Percentiles rank a stretch among this genome's conserved stretches.
phyloP scores from a whole-genome alignment of 805 yeast genomes.

The Myxozyma udenii region DNA sequence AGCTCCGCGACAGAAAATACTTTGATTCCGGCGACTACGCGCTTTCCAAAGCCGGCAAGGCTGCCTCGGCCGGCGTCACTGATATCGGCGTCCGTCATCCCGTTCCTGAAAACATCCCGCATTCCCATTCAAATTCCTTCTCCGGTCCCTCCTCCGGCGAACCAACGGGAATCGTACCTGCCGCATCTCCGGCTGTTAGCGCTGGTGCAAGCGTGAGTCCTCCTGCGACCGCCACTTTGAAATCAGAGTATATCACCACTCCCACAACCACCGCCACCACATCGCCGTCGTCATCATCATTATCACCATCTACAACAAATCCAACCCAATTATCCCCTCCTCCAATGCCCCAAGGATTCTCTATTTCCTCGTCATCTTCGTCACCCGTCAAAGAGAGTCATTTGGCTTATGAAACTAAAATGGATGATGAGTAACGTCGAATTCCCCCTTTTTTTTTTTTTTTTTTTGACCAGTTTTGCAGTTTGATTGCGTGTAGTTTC shows the following conservation, averaged over 20 bases:
- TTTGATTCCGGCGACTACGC: conserved; percentile 96
- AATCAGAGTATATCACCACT: neutral
- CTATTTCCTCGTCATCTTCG: neutral
- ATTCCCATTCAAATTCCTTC: conserved; percentile 17
- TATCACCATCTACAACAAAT: neutral
- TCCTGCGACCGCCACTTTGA: neutral
- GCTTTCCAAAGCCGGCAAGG: conserved; percentile 48
- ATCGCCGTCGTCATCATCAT: neutral
- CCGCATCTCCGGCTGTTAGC: neutral
- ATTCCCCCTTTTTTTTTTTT: neutral
- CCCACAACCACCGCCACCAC: neutral
- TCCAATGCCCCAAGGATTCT: neutral
- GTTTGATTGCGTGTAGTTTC: neutral
- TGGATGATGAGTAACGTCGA: conserved; percentile 1
- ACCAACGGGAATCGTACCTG: neutral
- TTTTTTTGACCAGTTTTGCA: neutral
- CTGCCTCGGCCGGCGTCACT: conserved; percentile 37
- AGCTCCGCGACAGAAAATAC: conserved; percentile 78
- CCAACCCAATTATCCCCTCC: neutral
- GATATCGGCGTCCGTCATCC: conserved; percentile 34
- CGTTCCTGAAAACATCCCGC: conserved; percentile 35
- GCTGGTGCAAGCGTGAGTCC: neutral
- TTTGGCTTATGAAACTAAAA: conserved; percentile 19
- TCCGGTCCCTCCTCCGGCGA: conserved; percentile 8
- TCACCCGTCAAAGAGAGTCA: conserved; percentile 31